Conservation (phyloP, 1,284 basidiomycete genomes). For the Papiliotrema flavescens region DNA sequence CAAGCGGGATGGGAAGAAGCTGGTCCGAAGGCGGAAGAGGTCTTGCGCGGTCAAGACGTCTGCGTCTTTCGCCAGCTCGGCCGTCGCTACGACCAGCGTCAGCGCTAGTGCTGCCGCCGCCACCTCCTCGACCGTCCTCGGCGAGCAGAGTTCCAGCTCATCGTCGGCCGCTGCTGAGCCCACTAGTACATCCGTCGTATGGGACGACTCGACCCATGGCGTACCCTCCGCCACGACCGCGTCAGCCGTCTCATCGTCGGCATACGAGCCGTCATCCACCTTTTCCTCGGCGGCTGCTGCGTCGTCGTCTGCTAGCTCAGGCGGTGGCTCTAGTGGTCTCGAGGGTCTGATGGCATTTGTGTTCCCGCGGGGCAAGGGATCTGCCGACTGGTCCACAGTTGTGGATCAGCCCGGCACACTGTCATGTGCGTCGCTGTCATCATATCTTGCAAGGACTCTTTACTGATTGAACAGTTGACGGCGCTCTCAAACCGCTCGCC, state of each 20-base stretch:
- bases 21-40: neutral
- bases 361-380: conserved; percentile 2
- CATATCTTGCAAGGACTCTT: neutral
- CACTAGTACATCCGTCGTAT: neutral
- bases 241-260: neutral
- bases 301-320: neutral
- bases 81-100: neutral
- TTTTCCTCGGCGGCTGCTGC: conserved; percentile 1
- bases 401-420: neutral
- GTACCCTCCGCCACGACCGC: conserved; percentile 1
- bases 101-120: neutral
- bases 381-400: conserved; percentile 3
- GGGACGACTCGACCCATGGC: neutral
- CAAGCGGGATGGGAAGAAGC: neutral
- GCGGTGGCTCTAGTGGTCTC: neutral
- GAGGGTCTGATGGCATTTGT: neutral
- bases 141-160: neutral
- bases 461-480: conserved; percentile 18
- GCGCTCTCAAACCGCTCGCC: conserved; percentile 36
- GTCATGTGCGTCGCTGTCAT: neutral
- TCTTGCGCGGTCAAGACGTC: neutral
- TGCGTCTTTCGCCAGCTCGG: neutral
- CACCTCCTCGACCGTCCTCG: neutral
- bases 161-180: neutral
- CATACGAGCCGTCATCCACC: conserved; percentile 3